phyloP scores from a whole-genome alignment of 192 early-diverging fungal genomes.

The Coemansia guatemalensis region DNA sequence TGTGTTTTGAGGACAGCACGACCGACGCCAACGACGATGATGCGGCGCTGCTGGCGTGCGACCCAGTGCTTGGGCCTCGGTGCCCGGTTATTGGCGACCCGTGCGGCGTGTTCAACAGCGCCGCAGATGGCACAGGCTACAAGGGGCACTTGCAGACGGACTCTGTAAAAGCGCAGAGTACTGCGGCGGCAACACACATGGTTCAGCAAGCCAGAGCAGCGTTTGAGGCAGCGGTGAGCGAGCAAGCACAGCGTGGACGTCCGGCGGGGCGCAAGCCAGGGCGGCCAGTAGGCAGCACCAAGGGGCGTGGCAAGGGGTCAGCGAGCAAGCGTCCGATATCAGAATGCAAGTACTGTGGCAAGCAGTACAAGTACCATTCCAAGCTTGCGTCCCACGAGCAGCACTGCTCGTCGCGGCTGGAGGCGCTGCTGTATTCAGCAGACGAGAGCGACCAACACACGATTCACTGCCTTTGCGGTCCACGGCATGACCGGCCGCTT shows the following conservation, averaged over 20 bases:
- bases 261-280: conserved; percentile 17
- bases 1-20: conserved; percentile 29
- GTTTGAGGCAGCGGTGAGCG: conserved; percentile 33
- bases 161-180: neutral
- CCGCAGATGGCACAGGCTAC: neutral
- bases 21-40: neutral
- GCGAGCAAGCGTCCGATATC: conserved; percentile 33
- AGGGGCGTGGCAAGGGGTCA: conserved; percentile 5
- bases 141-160: neutral
- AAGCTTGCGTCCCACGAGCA: conserved; percentile 62
- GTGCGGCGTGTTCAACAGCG: conserved; percentile 30
- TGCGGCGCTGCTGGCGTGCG: conserved; percentile 24
- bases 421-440: conserved; percentile 53
- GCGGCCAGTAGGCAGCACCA: conserved; percentile 3
- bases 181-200: conserved; percentile 8
- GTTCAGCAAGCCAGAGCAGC: conserved; percentile 27
- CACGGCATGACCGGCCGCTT: conserved; percentile 39
- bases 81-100: conserved; percentile 49
- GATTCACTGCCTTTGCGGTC: conserved; percentile 53
- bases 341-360: conserved; percentile 63
- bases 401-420: conserved; percentile 55
- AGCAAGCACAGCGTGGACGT: conserved; percentile 20
- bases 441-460: conserved; percentile 54
- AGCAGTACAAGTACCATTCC: conserved; percentile 62
- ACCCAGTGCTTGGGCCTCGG: conserved; percentile 44